Conservation (phyloP, 345 rosid species). For the Pelargonium nanum region DNA sequence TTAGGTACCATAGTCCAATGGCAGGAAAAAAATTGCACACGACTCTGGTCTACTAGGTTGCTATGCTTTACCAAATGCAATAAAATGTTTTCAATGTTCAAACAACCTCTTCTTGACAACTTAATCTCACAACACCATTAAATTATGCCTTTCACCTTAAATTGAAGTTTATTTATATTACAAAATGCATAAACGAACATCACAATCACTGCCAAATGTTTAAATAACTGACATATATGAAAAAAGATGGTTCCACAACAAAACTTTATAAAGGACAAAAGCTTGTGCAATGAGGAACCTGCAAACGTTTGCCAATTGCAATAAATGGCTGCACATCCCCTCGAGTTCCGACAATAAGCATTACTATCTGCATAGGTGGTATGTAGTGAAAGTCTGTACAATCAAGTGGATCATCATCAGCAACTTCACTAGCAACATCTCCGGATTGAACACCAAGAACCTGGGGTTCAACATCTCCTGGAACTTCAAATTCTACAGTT, state of each 20-base stretch:
- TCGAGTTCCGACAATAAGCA: conserved; percentile 58
- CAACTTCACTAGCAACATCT: conserved; percentile 15
- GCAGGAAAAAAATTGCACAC: background rate
- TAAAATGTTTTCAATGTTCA: background rate
- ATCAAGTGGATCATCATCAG: conserved; percentile 19
- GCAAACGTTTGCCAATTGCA: conserved; percentile 53
- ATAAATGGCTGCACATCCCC: conserved; percentile 67
- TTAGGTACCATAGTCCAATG: background rate
- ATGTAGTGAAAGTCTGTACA: conserved; percentile 12
- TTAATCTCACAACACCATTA: background rate
- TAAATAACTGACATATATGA: background rate
- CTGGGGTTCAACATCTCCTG: conserved; percentile 24
- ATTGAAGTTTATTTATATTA: too few species aligned
- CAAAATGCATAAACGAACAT: too few species aligned
- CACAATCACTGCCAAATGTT: too few species aligned
- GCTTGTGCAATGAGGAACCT: conserved; percentile 20
- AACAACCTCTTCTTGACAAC: background rate
- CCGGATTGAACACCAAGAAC: conserved; percentile 21
- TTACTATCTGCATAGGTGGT: conserved; percentile 45
- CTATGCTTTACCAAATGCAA: too few species aligned
- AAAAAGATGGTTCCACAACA: background rate
- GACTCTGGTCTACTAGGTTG: background rate
- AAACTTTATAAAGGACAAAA: background rate
- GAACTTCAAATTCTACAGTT: conserved; percentile 44
- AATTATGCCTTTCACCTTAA: too few species aligned